Evolutionary conservation across 208 protist species (phyloP).

Genomic region (Trichomonas gallinae): DNA sequence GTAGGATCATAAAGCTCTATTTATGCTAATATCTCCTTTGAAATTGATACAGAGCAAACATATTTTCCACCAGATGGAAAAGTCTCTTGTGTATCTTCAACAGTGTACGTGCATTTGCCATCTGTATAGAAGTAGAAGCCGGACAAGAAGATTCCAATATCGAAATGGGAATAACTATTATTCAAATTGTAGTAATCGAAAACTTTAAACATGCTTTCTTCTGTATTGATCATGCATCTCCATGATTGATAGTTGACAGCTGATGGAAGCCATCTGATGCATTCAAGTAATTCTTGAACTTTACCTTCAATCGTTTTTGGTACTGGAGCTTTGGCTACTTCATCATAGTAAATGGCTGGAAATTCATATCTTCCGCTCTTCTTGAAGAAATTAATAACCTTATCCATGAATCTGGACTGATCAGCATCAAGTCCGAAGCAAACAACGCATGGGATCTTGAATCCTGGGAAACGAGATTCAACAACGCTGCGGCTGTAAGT

Average conservation of each 20-base stretch:
- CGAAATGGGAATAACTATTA: background rate
- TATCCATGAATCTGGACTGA: background rate
- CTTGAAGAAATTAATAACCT: background rate
- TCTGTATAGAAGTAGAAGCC: background rate
- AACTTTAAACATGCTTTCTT: background rate
- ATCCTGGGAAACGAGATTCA: background rate
- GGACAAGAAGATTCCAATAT: background rate
- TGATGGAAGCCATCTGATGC: background rate
- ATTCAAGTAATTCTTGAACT: background rate
- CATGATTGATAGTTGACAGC: background rate
- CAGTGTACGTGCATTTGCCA: background rate
- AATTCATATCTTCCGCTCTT: background rate
- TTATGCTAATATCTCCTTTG: no score
- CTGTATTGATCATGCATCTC: background rate
- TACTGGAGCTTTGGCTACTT: no score
- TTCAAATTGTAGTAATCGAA: no score
- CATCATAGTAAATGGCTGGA: background rate
- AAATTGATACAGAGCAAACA: background rate
- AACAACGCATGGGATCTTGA: background rate
- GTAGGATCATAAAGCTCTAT: no score
- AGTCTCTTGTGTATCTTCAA: background rate
- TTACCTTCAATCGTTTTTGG: background rate
- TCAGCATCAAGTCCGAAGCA: background rate
- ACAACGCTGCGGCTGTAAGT: background rate
- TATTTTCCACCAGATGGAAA: background rate